A percentile compares a stretch with the other conserved stretches of the same genome.
phyloP scores from a whole-genome alignment of 106 monocot species.

The Dioscorea zingiberensis region DNA sequence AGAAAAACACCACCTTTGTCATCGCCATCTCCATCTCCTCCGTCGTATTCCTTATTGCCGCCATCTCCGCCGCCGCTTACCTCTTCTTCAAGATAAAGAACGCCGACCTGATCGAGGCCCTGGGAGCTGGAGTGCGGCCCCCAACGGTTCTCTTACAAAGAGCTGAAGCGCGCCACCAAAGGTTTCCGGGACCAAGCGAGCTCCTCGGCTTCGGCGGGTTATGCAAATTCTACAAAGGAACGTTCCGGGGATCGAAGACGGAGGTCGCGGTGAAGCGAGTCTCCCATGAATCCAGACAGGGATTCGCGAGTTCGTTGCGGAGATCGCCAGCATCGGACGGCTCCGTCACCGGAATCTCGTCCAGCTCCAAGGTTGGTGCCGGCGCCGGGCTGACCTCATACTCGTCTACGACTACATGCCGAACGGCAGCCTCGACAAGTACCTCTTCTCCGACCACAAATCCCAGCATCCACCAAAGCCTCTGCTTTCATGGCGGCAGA shows the following conservation, averaged over 20 bases:
- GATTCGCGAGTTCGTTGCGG: conserved; percentile 9
- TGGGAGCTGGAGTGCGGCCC: neutral
- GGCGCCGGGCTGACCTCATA: neutral
- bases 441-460: conserved; percentile 15
- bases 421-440: conserved; percentile 54
- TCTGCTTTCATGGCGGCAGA: conserved; percentile 26
- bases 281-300: conserved; percentile 10
- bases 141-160: neutral
- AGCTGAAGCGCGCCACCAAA: neutral
- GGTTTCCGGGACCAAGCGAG: neutral
- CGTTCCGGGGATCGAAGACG: neutral
- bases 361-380: conserved; percentile 8
- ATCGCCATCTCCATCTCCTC: neutral
- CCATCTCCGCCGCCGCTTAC: neutral
- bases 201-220: conserved; percentile 1
- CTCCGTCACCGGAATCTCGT: conserved; percentile 15
- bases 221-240: neutral
- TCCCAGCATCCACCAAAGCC: neutral
- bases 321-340: conserved; percentile 7
- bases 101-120: neutral
- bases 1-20: neutral
- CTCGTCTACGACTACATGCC: conserved; percentile 37
- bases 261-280: conserved; percentile 14
- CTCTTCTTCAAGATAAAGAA: neutral
- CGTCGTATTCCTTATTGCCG: neutral